phyloP scores from a whole-genome alignment of 2,329 filamentous ascomycete species.

The Incumbomyces lentus region DNA sequence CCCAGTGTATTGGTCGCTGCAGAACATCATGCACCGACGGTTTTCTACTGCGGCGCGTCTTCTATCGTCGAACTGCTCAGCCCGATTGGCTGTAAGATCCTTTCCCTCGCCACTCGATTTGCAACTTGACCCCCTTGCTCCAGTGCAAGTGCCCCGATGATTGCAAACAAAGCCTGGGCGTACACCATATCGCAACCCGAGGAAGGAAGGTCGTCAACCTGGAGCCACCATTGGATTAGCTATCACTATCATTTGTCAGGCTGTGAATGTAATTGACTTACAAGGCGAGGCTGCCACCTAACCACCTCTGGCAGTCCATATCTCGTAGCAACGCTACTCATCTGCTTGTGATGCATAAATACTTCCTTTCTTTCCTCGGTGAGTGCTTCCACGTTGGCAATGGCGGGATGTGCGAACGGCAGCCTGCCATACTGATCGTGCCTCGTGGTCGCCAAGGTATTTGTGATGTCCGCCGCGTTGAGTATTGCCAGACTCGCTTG shows the following conservation, averaged over 20 bases:
- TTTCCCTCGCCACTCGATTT: slow-evolving; percentile 62
- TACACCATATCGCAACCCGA: slow-evolving; percentile 70
- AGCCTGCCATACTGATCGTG: slow-evolving; percentile 45
- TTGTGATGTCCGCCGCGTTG: slow-evolving; percentile 31
- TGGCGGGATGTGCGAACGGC: slow-evolving; percentile 59
- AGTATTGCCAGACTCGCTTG: slow-evolving; percentile 56
- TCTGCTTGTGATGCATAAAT: slow-evolving; percentile 52
- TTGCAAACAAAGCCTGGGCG: slow-evolving; percentile 67
- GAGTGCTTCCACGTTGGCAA: slow-evolving; percentile 66
- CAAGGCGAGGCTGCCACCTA: slow-evolving; percentile 79
- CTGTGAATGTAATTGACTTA: slow-evolving; percentile 34
- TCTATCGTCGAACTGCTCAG: slow-evolving; percentile 22
- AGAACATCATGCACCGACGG: not conserved
- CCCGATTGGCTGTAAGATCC: slow-evolving; percentile 52
- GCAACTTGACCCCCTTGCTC: slow-evolving; percentile 75
- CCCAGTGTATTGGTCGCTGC: not conserved
- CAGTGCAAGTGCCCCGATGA: slow-evolving; percentile 80
- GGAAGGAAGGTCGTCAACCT: slow-evolving; percentile 56
- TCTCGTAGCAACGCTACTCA: slow-evolving; percentile 57
- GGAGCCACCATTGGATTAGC: slow-evolving; percentile 5
- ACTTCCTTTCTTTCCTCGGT: slow-evolving; percentile 49
- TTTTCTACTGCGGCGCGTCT: not conserved
- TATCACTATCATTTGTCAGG: not conserved
- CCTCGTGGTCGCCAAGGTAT: slow-evolving; percentile 21
- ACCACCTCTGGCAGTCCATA: slow-evolving; percentile 66